A percentile compares a stretch with the other conserved stretches of the same genome.
Evolutionary conservation across 768 basidiomycete genomes (phyloP).

Genomic region (Butyriboletus loyo): DNA sequence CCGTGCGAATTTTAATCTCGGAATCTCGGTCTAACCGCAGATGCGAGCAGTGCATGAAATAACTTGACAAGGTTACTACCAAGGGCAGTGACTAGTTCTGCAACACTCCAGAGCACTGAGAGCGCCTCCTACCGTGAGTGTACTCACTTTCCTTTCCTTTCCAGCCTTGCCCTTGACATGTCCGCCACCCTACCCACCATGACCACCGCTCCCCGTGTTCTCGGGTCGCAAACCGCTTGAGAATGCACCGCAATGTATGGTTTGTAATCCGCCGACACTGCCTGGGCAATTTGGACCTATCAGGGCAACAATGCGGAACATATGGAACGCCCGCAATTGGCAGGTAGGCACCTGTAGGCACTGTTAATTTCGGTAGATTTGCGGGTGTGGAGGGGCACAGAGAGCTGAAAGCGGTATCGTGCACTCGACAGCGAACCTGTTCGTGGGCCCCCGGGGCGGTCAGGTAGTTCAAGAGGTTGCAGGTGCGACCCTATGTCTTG

Average conservation of each 20-base stretch:
- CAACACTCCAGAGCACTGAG: constrained; percentile 11
- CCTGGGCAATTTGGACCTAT: background rate
- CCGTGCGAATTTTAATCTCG: constrained; percentile 27
- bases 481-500: background rate
- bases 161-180: constrained; percentile 4
- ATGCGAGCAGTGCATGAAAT: too few species aligned
- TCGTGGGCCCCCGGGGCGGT: background rate
- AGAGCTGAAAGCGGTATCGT: background rate
- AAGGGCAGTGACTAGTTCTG: constrained; percentile 3
- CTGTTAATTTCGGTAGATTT: constrained; percentile 1
- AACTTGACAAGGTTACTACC: background rate
- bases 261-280: background rate
- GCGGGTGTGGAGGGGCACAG: background rate
- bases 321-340: too few species aligned
- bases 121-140: constrained; percentile 3
- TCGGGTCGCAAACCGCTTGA: background rate
- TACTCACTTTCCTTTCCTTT: constrained; percentile 4
- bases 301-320: background rate
- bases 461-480: too few species aligned
- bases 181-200: background rate
- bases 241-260: background rate
- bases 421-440: background rate
- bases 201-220: background rate
- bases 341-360: background rate
- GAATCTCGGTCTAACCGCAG: too few species aligned